Evolutionary conservation across 1,139 yeast species (phyloP).

Genomic region (Scheffersomyces parashehatae): DNA sequence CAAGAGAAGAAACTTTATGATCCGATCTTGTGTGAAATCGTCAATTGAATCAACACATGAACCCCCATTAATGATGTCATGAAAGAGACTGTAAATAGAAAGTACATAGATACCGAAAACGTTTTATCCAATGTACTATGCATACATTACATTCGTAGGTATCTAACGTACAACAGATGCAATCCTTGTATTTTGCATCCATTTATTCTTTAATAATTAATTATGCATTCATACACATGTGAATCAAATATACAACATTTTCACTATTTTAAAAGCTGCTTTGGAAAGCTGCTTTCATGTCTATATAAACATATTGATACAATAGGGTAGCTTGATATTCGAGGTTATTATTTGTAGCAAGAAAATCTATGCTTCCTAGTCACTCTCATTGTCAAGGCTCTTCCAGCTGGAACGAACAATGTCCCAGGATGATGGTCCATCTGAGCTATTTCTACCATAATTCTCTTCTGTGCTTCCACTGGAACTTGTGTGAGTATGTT

Average conservation of each 20-base stretch:
- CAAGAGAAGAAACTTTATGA: slow-evolving; percentile 35
- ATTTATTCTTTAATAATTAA: too few relatives aligned
- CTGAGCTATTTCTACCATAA: too few relatives aligned
- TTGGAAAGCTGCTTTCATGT: too few relatives aligned
- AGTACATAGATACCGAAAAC: too few relatives aligned
- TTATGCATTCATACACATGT: too few relatives aligned
- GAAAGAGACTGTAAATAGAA: slow-evolving; percentile 1
- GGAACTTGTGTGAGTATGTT: neutral
- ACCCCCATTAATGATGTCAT: too few relatives aligned
- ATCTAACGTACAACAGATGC: too few relatives aligned
- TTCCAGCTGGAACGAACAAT: slow-evolving; percentile 79
- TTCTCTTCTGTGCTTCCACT: neutral
- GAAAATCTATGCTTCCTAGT: neutral
- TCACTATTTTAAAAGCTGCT: too few relatives aligned
- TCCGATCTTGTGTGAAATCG: slow-evolving; percentile 40
- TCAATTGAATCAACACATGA: slow-evolving; percentile 17
- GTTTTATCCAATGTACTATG: slow-evolving; percentile 1
- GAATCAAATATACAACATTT: too few relatives aligned
- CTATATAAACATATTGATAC: too few relatives aligned
- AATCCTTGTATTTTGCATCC: too few relatives aligned
- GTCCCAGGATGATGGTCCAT: slow-evolving; percentile 44
- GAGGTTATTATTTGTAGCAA: neutral
- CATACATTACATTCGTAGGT: neutral
- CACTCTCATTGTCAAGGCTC: slow-evolving; percentile 40
- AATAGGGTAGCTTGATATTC: too few relatives aligned